A percentile compares a stretch with the other conserved stretches of the same genome.
phyloP scores from a whole-genome alignment of 31 red algal genomes.

The Odonthalia washingtoniensis region DNA sequence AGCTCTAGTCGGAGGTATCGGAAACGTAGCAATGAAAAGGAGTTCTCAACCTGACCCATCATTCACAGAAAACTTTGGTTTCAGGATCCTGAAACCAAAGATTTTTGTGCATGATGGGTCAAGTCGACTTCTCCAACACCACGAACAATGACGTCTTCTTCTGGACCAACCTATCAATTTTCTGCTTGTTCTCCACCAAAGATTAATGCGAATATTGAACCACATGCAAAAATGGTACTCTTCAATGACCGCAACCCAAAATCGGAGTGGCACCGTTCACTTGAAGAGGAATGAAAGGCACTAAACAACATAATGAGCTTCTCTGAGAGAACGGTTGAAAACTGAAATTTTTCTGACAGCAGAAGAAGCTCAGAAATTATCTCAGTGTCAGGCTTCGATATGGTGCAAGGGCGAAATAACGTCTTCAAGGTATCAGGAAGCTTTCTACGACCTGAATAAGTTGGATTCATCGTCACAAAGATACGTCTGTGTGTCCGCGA shows the following conservation, averaged over 20 bases:
- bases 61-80: constrained; percentile 64
- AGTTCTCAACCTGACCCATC: constrained; percentile 59
- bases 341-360: constrained; percentile 63
- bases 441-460: constrained; percentile 79
- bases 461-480: constrained; percentile 90
- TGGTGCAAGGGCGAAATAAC: constrained; percentile 77
- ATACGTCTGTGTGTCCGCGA: too few species aligned
- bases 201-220: constrained; percentile 19
- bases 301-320: constrained; percentile 66
- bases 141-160: constrained; percentile 73
- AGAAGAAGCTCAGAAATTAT: constrained; percentile 78
- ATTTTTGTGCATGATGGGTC: too few species aligned
- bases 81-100: too few species aligned
- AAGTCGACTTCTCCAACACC: constrained; percentile 75
- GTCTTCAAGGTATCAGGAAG: constrained; percentile 80
- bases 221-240: constrained; percentile 61
- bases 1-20: constrained; percentile 28
- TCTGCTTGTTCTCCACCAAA: neutral
- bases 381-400: constrained; percentile 74
- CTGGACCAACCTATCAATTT: neutral
- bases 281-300: constrained; percentile 35
- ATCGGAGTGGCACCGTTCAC: constrained; percentile 69
- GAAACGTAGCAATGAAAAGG: constrained; percentile 53
- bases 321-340: constrained; percentile 44
- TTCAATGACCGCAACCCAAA: constrained; percentile 82